Percentiles rank a stretch among this genome's conserved stretches.
These are phyloP conservation scores for Tricholoma hemisulphureum DNA, from an alignment of 768 basidiomycete species.

Conservation along the genomic window DNA sequence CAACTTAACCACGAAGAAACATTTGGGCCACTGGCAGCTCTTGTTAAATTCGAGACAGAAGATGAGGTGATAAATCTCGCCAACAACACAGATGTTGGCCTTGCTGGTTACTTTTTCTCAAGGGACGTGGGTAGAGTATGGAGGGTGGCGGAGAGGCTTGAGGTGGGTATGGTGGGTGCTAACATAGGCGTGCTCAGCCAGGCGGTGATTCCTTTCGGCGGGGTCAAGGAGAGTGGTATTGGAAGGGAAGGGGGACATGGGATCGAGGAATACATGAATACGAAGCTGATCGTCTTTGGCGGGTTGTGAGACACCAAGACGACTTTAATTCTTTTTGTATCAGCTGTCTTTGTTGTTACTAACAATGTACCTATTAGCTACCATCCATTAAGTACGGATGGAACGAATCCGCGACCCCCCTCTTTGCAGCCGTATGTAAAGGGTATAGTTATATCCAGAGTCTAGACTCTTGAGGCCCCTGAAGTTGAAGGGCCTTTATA, in stretches of 20 bases:
- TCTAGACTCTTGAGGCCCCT: not conserved
- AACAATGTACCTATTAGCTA: too few species aligned
- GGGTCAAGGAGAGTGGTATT: conserved; percentile 84
- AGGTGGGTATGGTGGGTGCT: conserved; percentile 88
- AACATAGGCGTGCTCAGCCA: conserved; percentile 82
- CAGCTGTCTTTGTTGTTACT: too few species aligned
- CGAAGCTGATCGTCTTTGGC: conserved; percentile 79
- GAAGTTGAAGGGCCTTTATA: not conserved
- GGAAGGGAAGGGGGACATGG: conserved; percentile 88
- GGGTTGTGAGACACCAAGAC: too few species aligned
- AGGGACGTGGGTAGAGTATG: conserved; percentile 85
- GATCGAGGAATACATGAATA: conserved; percentile 85
- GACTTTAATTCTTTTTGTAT: too few species aligned
- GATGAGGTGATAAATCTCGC: conserved; percentile 87
- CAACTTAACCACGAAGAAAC: conserved; percentile 82
- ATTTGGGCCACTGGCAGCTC: conserved; percentile 87
- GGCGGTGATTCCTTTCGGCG: conserved; percentile 84
- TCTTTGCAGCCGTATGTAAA: too few species aligned
- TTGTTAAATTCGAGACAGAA: conserved; percentile 91
- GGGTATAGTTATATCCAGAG: too few species aligned
- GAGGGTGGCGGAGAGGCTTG: conserved; percentile 91
- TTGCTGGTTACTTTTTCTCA: conserved; percentile 93
- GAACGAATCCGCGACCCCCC: too few species aligned
- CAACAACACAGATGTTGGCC: conserved; percentile 78
- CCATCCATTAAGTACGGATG: too few species aligned